Percentiles rank a stretch among this genome's conserved stretches.
Conservation (phyloP, 192 early-diverging fungal species). For the Umbelopsis vinacea region DNA sequence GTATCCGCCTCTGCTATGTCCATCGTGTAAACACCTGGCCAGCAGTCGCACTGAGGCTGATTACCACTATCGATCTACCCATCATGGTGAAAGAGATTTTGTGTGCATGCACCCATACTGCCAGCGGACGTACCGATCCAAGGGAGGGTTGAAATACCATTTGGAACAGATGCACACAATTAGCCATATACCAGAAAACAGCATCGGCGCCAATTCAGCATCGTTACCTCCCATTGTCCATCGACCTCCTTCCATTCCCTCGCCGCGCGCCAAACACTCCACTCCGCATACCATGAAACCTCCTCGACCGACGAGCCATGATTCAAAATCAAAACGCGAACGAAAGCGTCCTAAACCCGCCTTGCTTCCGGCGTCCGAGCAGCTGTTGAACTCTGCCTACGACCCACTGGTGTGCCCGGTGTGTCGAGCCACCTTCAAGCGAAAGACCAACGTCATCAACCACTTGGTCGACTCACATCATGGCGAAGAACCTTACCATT, state of each 20-base stretch:
- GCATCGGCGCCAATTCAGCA: not conserved
- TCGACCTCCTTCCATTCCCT: conserved; percentile 3
- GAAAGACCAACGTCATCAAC: conserved; percentile 38
- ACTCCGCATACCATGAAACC: not conserved
- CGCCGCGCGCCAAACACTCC: not conserved
- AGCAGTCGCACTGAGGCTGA: conserved; percentile 15
- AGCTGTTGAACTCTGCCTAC: conserved; percentile 26
- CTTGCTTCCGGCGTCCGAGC: conserved; percentile 12
- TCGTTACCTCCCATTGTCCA: conserved; percentile 14
- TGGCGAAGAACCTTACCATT: conserved; percentile 37
- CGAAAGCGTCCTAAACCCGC: conserved; percentile 17
- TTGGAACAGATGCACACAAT: conserved; percentile 29
- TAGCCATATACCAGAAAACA: conserved; percentile 17
- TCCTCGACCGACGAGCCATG: not conserved
- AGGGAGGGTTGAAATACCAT: conserved; percentile 38
- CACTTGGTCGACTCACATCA: conserved; percentile 34
- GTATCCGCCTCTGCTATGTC: conserved; percentile 39
- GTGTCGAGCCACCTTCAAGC: conserved; percentile 31
- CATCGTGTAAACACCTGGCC: conserved; percentile 22
- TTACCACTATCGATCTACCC: conserved; percentile 27
- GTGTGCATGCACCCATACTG: conserved; percentile 41
- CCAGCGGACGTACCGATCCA: conserved; percentile 25
- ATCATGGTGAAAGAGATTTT: conserved; percentile 21
- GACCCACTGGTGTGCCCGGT: conserved; percentile 37
- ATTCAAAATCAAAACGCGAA: conserved; percentile 2